These are phyloP conservation scores for Fusarium sp. DNA, from an alignment of 2,329 filamentous ascomycete species.

Conservation along the genomic window DNA sequence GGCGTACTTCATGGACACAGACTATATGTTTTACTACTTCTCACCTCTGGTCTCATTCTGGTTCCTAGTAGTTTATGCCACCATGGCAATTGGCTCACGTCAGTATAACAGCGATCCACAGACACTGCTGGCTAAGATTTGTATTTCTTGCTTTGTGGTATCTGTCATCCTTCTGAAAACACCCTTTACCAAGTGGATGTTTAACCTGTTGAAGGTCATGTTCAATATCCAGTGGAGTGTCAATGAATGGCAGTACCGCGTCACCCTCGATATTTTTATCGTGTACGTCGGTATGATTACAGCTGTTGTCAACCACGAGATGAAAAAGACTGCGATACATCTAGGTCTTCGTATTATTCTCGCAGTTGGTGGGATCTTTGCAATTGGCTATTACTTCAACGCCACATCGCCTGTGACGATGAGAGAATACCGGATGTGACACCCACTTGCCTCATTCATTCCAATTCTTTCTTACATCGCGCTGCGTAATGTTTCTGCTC, in stretches of 20 bases:
- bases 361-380: slow-evolving; percentile 51
- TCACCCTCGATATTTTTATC: slow-evolving; percentile 66
- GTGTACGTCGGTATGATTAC: slow-evolving; percentile 68
- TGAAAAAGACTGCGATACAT: slow-evolving; percentile 30
- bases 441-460: slow-evolving; percentile 66
- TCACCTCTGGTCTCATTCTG: slow-evolving; percentile 71
- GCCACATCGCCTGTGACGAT: not conserved
- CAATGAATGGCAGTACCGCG: slow-evolving; percentile 62
- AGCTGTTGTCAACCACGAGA: slow-evolving; percentile 43
- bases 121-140: slow-evolving; percentile 62
- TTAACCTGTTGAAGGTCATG: slow-evolving; percentile 51
- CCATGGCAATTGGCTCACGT: slow-evolving; percentile 58
- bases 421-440: slow-evolving; percentile 60
- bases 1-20: slow-evolving; percentile 67
- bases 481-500: slow-evolving; percentile 60
- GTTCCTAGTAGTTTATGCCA: slow-evolving; percentile 68
- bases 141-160: slow-evolving; percentile 56
- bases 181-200: slow-evolving; percentile 32
- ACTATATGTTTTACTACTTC: slow-evolving; percentile 67
- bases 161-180: slow-evolving; percentile 38
- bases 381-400: slow-evolving; percentile 1
- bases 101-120: slow-evolving; percentile 57
- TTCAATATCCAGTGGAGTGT: slow-evolving; percentile 64
- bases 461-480: slow-evolving; percentile 65
- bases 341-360: slow-evolving; percentile 37